A percentile compares a stretch with the other conserved stretches of the same genome.
Conservation (phyloP, 441 rosid species). For the Pelargonium fulgidum region DNA sequence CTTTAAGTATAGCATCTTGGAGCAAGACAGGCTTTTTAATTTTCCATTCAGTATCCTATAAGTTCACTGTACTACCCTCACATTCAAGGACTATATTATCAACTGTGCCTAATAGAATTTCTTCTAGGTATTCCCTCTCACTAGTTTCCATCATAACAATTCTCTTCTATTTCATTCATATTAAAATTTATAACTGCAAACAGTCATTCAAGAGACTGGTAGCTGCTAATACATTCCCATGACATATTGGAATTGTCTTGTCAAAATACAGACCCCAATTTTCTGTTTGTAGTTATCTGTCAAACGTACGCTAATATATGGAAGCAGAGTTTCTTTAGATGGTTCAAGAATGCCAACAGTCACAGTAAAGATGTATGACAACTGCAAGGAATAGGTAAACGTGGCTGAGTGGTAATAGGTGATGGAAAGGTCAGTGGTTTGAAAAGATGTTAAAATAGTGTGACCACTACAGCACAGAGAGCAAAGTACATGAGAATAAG, state of each 20-base stretch:
- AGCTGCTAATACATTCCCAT: background rate
- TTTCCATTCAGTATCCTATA: background rate
- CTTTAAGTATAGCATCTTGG: background rate
- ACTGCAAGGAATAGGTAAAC: no score
- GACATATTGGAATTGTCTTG: background rate
- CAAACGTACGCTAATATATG: no score
- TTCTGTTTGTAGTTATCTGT: background rate
- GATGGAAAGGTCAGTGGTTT: no score
- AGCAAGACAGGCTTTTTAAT: background rate
- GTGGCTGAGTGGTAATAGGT: no score
- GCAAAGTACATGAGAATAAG: no score
- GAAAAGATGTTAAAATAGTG: no score
- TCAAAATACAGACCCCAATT: background rate
- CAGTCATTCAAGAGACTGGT: background rate
- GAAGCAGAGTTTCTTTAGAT: no score
- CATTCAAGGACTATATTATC: background rate
- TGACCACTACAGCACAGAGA: no score
- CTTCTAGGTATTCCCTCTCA: background rate
- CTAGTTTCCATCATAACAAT: background rate
- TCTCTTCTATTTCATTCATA: background rate
- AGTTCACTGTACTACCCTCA: background rate
- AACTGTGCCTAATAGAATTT: background rate
- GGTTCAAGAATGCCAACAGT: no score
- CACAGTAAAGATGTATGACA: no score
- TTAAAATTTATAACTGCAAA: background rate